Evolutionary conservation across 371 early-diverging fungal species (phyloP).

Genomic region (Mucor plumbeus): DNA sequence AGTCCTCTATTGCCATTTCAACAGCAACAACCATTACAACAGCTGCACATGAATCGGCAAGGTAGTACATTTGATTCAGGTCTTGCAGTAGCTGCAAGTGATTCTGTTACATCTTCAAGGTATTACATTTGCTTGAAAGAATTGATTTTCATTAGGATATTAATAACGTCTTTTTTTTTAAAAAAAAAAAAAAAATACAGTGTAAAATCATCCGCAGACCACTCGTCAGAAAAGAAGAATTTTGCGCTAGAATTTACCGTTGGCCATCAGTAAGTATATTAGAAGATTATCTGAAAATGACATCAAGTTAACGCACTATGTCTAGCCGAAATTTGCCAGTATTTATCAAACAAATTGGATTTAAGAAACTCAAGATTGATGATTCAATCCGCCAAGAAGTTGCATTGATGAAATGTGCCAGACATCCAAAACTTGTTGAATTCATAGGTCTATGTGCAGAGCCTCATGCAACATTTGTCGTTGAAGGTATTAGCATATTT

Average conservation of each 20-base stretch:
- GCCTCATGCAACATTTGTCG: slow-evolving; percentile 36
- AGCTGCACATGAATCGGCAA: neutral
- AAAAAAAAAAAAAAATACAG: too few relatives aligned
- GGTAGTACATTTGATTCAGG: neutral
- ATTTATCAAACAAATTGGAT: slow-evolving; percentile 33
- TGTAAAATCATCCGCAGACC: neutral
- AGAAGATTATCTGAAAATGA: neutral
- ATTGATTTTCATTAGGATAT: too few relatives aligned
- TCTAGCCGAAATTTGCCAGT: slow-evolving; percentile 57
- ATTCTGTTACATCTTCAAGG: neutral
- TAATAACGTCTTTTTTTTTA: too few relatives aligned
- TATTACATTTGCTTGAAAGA: neutral
- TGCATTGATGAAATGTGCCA: slow-evolving; percentile 40
- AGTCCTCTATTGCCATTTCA: slow-evolving; percentile 3
- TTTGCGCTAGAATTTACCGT: slow-evolving; percentile 3
- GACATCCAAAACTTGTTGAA: slow-evolving; percentile 47
- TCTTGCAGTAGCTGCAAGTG: neutral
- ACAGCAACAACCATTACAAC: neutral
- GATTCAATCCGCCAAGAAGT: slow-evolving; percentile 38
- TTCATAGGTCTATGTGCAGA: slow-evolving; percentile 40
- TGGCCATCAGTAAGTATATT: slow-evolving; percentile 4
- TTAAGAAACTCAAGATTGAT: slow-evolving; percentile 37
- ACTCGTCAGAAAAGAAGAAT: neutral
- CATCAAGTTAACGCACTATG: neutral
- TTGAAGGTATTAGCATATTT: slow-evolving; percentile 24